Evolutionary conservation across 805 yeast species (phyloP).

Genomic region (Candida krabiensis): DNA sequence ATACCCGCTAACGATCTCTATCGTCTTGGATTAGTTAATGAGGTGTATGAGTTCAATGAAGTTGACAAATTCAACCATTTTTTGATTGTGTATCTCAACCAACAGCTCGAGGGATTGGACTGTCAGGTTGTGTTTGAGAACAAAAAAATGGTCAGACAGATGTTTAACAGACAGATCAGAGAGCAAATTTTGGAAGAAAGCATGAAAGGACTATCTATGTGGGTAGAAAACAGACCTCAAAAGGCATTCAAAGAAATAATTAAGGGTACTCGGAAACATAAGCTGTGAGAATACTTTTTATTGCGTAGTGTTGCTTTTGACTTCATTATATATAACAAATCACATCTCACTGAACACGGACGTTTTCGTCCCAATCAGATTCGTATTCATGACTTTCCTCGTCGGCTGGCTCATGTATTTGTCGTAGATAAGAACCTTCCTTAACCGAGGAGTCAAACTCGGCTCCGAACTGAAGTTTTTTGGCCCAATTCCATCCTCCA

Average conservation of each 20-base stretch:
- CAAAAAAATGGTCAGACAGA: conserved; percentile 41
- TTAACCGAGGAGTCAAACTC: conserved; percentile 7
- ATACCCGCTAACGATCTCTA: conserved; percentile 57
- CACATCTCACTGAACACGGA: conserved; percentile 9
- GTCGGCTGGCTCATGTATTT: conserved; percentile 51
- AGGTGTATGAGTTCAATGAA: conserved; percentile 43
- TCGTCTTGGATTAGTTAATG: conserved; percentile 60
- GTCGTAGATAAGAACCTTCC: conserved; percentile 32
- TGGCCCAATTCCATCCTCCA: conserved; percentile 48
- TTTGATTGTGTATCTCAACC: conserved; percentile 36
- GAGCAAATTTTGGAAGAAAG: conserved; percentile 65
- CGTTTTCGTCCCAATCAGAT: conserved; percentile 48
- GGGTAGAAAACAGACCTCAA: conserved; percentile 77
- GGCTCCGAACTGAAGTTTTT: conserved; percentile 25
- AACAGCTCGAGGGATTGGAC: conserved; percentile 44
- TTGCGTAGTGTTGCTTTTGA: neutral
- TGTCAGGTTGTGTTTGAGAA: conserved; percentile 44
- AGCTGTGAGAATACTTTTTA: conserved; percentile 39
- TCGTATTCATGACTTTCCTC: conserved; percentile 54
- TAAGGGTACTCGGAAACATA: conserved; percentile 57
- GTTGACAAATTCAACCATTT: conserved; percentile 43
- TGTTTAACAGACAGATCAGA: conserved; percentile 37
- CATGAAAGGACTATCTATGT: conserved; percentile 63
- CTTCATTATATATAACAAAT: no score
- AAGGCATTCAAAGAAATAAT: conserved; percentile 57